These are phyloP conservation scores for Tetrapisispora namnaoensis DNA, from an alignment of 805 yeast species.

Conservation along the genomic window DNA sequence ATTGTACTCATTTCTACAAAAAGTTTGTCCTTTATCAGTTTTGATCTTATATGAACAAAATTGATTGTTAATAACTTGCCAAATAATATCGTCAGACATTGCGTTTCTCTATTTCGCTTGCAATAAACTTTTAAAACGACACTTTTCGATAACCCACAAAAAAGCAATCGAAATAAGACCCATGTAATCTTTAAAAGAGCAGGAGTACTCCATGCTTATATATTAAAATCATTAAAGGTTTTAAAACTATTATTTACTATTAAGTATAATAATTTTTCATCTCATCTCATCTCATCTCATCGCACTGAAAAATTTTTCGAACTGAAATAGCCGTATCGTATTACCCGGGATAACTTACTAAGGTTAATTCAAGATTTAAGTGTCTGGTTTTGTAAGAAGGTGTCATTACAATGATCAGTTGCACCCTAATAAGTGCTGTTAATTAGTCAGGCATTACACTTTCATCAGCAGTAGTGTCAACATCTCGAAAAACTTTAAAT, in stretches of 20 bases:
- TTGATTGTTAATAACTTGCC: slow-evolving; percentile 94
- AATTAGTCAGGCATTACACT: no score
- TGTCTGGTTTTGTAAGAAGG: no score
- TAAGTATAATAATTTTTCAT: neutral
- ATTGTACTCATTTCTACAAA: slow-evolving; percentile 93
- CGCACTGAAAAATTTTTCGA: slow-evolving; percentile 3
- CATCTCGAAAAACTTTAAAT: no score
- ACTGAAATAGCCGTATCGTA: no score
- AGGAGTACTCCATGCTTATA: no score
- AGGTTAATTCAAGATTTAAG: neutral
- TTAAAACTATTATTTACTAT: neutral
- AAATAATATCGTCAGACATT: slow-evolving; percentile 73
- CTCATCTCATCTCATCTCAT: slow-evolving; percentile 6
- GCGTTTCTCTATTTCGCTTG: neutral
- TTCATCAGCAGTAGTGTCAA: no score
- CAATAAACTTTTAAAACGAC: neutral
- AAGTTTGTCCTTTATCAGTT: slow-evolving; percentile 80
- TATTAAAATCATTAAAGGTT: neutral
- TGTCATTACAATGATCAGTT: neutral
- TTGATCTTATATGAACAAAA: slow-evolving; percentile 91
- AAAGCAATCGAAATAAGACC: no score
- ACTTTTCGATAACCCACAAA: neutral
- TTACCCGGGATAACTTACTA: slow-evolving; percentile 3
- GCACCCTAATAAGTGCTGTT: neutral
- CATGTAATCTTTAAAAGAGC: no score